phyloP scores from a whole-genome alignment of 1,284 basidiomycete genomes.

The Leccinum pachyderme region DNA sequence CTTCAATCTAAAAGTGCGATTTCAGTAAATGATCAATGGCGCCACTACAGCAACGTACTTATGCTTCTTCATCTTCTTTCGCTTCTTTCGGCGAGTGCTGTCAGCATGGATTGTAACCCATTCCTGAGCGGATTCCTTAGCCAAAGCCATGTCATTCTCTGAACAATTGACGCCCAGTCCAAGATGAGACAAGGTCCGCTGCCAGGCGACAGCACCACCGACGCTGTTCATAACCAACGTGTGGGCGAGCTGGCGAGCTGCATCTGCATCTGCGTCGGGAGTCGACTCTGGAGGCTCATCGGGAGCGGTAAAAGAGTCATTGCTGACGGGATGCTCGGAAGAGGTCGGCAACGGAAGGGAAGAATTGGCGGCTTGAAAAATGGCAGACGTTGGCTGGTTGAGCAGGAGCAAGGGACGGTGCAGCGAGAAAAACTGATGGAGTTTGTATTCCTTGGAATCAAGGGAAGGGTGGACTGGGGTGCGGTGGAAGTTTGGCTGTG shows the following conservation, averaged over 20 bases:
- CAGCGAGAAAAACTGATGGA: conserved; percentile 78
- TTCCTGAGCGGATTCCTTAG: conserved; percentile 53
- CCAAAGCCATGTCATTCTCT: conserved; percentile 45
- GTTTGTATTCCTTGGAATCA: conserved; percentile 63
- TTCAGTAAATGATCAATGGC: conserved; percentile 7
- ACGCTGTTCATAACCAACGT: conserved; percentile 64
- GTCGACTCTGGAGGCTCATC: conserved; percentile 55
- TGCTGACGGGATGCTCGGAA: conserved; percentile 9
- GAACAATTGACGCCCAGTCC: conserved; percentile 53
- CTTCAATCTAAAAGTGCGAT: conserved; percentile 35
- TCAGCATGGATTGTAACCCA: conserved; percentile 67
- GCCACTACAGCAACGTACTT: conserved; percentile 56
- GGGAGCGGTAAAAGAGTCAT: conserved; percentile 22
- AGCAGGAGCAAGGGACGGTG: conserved; percentile 72
- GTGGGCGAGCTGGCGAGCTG: conserved; percentile 69
- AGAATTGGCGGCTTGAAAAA: conserved; percentile 51
- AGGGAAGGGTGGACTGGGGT: conserved; percentile 50
- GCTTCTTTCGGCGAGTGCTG: conserved; percentile 76
- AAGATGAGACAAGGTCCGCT: conserved; percentile 56
- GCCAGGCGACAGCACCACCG: conserved; percentile 62
- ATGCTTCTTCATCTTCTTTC: conserved; percentile 90
- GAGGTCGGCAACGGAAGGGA: conserved; percentile 32
- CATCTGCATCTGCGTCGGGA: conserved; percentile 69
- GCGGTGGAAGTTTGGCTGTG: conserved; percentile 7
- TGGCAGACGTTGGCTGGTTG: conserved; percentile 49